A percentile compares a stretch with the other conserved stretches of the same genome.
These are phyloP conservation scores for Trichoderma oligosporum DNA, from an alignment of 2,329 filamentous ascomycete genomes.

Conservation along the genomic window DNA sequence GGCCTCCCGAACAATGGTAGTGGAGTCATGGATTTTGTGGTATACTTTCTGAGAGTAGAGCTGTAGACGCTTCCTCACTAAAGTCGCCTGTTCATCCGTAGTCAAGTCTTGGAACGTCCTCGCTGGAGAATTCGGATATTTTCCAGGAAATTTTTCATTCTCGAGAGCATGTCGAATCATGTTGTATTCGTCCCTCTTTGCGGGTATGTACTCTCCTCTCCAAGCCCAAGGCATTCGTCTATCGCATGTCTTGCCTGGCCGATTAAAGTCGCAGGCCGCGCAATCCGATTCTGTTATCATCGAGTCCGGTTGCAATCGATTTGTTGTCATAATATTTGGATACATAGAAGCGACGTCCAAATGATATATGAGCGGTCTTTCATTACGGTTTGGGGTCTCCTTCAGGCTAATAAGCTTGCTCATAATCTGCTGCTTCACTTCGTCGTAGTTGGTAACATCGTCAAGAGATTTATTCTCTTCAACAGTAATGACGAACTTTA, in stretches of 20 bases:
- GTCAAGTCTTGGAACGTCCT: constrained; percentile 78
- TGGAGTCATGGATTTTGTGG: constrained; percentile 96
- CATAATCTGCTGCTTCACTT: constrained; percentile 78
- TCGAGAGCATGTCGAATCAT: constrained; percentile 93
- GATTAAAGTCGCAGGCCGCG: constrained; percentile 96
- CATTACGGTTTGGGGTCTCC: constrained; percentile 75
- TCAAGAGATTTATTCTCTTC: constrained; percentile 80
- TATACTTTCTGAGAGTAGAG: constrained; percentile 98
- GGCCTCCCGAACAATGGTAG: constrained; percentile 86
- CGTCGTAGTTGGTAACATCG: constrained; percentile 76
- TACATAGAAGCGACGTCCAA: constrained; percentile 99
- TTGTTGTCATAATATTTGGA: constrained; percentile 99
- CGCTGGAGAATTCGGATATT: constrained; percentile 63
- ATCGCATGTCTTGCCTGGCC: constrained; percentile 95
- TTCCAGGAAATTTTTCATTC: constrained; percentile 88
- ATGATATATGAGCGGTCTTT: constrained; percentile 92
- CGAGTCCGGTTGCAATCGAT: constrained; percentile 95
- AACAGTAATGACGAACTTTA: constrained; percentile 81
- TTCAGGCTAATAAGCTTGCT: constrained; percentile 69
- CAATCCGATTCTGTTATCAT: constrained; percentile 97
- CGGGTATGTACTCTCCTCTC: constrained; percentile 94
- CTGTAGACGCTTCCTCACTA: constrained; percentile 83
- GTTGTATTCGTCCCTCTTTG: constrained; percentile 97
- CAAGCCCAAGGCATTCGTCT: constrained; percentile 93
- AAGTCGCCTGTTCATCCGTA: constrained; percentile 73